These are phyloP conservation scores for Rhodamnia argentea DNA, from an alignment of 345 rosid genomes.

Conservation along the genomic window DNA sequence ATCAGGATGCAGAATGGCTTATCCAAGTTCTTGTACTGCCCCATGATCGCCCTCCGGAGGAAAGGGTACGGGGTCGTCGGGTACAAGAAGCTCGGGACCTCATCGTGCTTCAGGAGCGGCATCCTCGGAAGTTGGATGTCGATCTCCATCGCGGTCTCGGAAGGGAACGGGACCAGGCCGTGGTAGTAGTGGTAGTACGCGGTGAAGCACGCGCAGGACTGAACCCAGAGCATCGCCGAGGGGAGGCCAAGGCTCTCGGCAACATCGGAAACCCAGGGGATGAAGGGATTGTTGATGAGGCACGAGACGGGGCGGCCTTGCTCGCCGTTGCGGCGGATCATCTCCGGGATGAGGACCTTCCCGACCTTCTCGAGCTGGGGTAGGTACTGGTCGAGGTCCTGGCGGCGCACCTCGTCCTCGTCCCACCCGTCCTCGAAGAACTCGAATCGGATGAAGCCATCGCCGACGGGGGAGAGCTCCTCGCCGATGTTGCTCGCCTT, in stretches of 20 bases:
- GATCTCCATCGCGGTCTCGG: constrained; percentile 30
- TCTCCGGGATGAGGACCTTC: constrained; percentile 28
- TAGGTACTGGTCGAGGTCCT: constrained; percentile 23
- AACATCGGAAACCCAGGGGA: constrained; percentile 79
- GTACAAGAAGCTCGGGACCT: constrained; percentile 69
- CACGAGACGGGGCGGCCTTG: constrained; percentile 66
- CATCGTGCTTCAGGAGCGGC: constrained; percentile 68
- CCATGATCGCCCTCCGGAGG: constrained; percentile 35
- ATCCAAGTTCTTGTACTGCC: constrained; percentile 45
- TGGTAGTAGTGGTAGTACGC: constrained; percentile 58
- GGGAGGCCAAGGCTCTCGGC: constrained; percentile 62
- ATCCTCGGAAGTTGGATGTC: constrained; percentile 60
- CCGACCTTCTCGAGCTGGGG: constrained; percentile 44
- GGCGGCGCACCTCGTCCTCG: constrained; percentile 35
- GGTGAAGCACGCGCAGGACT: constrained; percentile 64
- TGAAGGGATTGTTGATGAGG: constrained; percentile 71
- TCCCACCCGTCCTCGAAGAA: constrained; percentile 59
- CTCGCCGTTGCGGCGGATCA: constrained; percentile 35
- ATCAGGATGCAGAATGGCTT: constrained; percentile 59
- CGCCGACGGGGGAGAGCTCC: constrained; percentile 40
- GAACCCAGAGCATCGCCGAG: constrained; percentile 85
- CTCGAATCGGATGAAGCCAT: constrained; percentile 57
- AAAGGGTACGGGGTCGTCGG: constrained; percentile 33
- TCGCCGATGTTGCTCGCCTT: constrained; percentile 8
- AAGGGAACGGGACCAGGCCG: constrained; percentile 44